These are phyloP conservation scores for Tilletia indica DNA, from an alignment of 1,284 basidiomycete species.

Conservation along the genomic window DNA sequence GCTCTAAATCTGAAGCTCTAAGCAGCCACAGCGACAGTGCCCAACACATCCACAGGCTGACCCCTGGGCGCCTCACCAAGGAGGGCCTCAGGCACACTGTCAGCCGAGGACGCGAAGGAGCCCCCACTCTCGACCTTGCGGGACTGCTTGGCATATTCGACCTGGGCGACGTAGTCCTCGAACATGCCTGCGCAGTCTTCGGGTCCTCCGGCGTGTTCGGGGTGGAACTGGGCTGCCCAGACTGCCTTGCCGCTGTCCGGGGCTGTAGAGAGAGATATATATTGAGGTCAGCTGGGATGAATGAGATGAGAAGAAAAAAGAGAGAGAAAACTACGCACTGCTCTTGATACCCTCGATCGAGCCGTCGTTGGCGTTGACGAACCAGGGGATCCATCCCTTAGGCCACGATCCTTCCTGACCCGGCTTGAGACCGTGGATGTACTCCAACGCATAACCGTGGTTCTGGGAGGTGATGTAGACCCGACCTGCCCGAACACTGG, in stretches of 20 bases:
- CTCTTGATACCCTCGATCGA: conserved; percentile 52
- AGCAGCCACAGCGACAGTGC: background rate
- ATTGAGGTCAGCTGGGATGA: background rate
- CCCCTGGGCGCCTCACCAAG: background rate
- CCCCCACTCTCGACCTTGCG: background rate
- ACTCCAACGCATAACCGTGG: conserved; percentile 59
- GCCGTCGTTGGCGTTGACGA: conserved; percentile 54
- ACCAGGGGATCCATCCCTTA: conserved; percentile 52
- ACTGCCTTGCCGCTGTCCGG: conserved; percentile 35
- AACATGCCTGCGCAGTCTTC: conserved; percentile 54
- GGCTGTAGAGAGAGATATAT: conserved; percentile 19
- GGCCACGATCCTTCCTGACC: conserved; percentile 50
- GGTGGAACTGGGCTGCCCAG: conserved; percentile 55
- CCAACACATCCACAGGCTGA: background rate
- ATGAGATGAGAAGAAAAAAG: background rate
- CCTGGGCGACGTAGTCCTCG: conserved; percentile 52
- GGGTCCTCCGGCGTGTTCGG: conserved; percentile 52
- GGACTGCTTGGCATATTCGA: conserved; percentile 23
- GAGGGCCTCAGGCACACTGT: background rate
- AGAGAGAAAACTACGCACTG: conserved; percentile 23
- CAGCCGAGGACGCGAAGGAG: background rate
- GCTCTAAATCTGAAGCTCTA: background rate
- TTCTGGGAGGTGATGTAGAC: conserved; percentile 84
- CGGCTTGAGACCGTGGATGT: conserved; percentile 24
- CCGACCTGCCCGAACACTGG: conserved; percentile 84